Evolutionary conservation across 768 basidiomycete genomes (phyloP).

Genomic region (Xanthoconium purpureum): DNA sequence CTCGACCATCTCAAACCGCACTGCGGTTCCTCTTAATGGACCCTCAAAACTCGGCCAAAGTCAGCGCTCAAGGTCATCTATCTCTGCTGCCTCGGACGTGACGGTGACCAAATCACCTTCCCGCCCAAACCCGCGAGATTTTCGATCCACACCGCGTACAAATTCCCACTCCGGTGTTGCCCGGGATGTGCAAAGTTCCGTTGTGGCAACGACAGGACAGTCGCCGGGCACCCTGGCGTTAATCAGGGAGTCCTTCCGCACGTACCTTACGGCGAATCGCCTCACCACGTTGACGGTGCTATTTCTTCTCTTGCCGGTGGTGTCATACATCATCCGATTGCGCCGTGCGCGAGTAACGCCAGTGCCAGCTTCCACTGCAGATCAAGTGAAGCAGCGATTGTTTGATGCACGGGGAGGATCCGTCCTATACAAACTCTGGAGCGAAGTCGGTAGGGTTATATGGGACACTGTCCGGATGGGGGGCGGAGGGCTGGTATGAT

Average conservation of each 20-base stretch:
- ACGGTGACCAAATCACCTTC: conserved; percentile 24
- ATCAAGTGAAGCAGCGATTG: conserved; percentile 56
- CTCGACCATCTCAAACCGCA: conserved; percentile 72
- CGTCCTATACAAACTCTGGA: conserved; percentile 45
- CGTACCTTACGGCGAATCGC: conserved; percentile 47
- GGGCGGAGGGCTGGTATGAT: conserved; percentile 68
- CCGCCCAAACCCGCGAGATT: conserved; percentile 5
- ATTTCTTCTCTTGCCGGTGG: conserved; percentile 40
- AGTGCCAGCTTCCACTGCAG: conserved; percentile 42
- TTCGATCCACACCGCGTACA: conserved; percentile 7
- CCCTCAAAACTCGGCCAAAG: conserved; percentile 14
- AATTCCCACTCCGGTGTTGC: conserved; percentile 15
- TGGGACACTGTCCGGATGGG: conserved; percentile 73
- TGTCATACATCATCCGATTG: conserved; percentile 51
- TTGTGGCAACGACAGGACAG: conserved; percentile 15
- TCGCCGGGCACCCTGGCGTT: conserved; percentile 36
- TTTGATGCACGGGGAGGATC: conserved; percentile 38
- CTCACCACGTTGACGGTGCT: conserved; percentile 45
- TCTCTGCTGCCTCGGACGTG: conserved; percentile 22
- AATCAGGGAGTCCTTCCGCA: conserved; percentile 46
- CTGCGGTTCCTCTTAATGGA: conserved; percentile 49
- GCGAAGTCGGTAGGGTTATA: conserved; percentile 49
- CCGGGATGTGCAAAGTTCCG: conserved; percentile 10
- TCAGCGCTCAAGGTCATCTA: conserved; percentile 20
- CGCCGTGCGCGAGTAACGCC: conserved; percentile 37